Conservation (phyloP, 495 filamentous ascomycete species). For the Thermothielavioides terrestris region DNA sequence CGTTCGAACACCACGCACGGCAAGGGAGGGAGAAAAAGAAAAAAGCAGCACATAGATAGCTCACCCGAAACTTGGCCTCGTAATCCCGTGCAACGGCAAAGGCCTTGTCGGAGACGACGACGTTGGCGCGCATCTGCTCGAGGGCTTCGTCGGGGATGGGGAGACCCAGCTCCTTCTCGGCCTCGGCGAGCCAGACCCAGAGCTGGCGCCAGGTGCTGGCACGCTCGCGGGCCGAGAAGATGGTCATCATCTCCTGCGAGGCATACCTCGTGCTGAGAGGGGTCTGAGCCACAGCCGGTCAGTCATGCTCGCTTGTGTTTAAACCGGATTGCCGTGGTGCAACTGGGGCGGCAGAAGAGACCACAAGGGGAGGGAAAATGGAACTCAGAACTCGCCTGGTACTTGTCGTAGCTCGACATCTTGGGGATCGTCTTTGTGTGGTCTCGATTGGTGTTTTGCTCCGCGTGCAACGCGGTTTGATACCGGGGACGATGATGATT, state of each 20-base stretch:
- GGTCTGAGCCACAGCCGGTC: constrained; percentile 40
- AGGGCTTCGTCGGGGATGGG: constrained; percentile 63
- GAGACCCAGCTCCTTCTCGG: constrained; percentile 60
- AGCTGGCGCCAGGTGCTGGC: constrained; percentile 69
- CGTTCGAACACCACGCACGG: too few relatives aligned
- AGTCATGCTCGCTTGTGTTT: not conserved
- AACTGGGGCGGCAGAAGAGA: not conserved
- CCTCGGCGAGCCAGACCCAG: constrained; percentile 79
- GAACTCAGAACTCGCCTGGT: too few relatives aligned
- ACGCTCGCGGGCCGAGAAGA: constrained; percentile 67
- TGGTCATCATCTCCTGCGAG: constrained; percentile 47
- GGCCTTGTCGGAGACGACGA: constrained; percentile 67
- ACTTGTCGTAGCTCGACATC: too few relatives aligned
- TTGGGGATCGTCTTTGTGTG: too few relatives aligned
- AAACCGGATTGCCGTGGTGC: not conserved
- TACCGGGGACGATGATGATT: too few relatives aligned
- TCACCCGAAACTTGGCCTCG: constrained; percentile 41
- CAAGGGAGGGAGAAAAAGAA: too few relatives aligned
- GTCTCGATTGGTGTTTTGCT: too few relatives aligned
- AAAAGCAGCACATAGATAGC: not conserved
- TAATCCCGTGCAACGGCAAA: constrained; percentile 70
- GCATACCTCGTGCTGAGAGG: constrained; percentile 66
- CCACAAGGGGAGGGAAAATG: not conserved
- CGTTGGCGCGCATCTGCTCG: constrained; percentile 62
- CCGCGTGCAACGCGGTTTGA: too few relatives aligned